These are phyloP conservation scores for Lobosporangium transversale DNA, from an alignment of 192 early-diverging fungal species.

Conservation along the genomic window DNA sequence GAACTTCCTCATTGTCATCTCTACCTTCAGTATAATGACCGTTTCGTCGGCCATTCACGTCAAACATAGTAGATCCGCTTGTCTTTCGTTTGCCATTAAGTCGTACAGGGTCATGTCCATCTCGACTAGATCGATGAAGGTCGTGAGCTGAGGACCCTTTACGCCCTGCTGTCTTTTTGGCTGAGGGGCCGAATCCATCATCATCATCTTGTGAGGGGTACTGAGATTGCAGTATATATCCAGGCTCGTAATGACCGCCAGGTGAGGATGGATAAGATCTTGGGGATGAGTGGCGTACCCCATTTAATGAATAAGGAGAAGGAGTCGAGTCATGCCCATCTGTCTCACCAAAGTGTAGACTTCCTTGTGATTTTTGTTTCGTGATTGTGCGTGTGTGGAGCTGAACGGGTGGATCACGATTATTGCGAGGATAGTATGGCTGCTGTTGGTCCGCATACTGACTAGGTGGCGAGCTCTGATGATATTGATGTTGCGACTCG, in stretches of 20 bases:
- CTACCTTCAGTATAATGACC: slow-evolving; percentile 9
- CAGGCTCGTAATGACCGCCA: slow-evolving; percentile 13
- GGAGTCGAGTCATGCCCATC: slow-evolving; percentile 13
- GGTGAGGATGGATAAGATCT: slow-evolving; percentile 18
- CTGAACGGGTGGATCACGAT: background rate
- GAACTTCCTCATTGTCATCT: slow-evolving; percentile 22
- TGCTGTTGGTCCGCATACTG: slow-evolving; percentile 20
- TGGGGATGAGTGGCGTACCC: slow-evolving; percentile 11
- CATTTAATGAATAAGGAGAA: slow-evolving; percentile 12
- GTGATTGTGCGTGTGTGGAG: slow-evolving; percentile 1
- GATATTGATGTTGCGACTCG: background rate
- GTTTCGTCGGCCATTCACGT: background rate
- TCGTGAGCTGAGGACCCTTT: slow-evolving; percentile 24
- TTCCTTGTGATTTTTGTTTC: slow-evolving; percentile 27
- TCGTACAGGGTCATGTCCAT: slow-evolving; percentile 7
- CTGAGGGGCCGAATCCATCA: slow-evolving; percentile 7
- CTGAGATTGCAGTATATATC: background rate
- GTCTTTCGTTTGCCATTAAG: slow-evolving; percentile 6
- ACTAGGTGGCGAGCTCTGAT: slow-evolving; percentile 18
- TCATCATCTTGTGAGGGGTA: background rate
- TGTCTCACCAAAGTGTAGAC: background rate
- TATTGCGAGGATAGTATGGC: background rate
- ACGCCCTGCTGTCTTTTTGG: slow-evolving; percentile 28
- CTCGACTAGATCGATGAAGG: slow-evolving; percentile 26
- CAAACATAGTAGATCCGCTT: slow-evolving; percentile 18